Percentiles rank a stretch among this genome's conserved stretches.
Evolutionary conservation across 345 rosid species (phyloP).

Genomic region (Raphanus raphanistrum): DNA sequence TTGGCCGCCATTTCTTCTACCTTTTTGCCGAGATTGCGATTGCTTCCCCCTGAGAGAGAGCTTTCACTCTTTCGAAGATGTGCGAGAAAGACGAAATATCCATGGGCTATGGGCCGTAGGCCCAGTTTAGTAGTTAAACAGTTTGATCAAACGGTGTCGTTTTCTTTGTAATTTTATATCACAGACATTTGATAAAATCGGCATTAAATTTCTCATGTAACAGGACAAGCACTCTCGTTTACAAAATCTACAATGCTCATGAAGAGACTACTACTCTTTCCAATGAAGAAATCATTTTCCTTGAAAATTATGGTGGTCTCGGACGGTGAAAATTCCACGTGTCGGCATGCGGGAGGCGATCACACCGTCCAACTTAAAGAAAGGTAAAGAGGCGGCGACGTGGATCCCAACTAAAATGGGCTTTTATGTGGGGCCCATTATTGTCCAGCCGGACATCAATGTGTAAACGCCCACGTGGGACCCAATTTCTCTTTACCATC

Average conservation of each 20-base stretch:
- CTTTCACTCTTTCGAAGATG: not conserved
- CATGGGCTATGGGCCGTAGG: constrained; percentile 32
- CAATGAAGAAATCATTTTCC: not conserved
- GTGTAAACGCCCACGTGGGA: constrained; percentile 20
- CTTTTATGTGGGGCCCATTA: constrained; percentile 35
- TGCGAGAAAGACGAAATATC: not conserved
- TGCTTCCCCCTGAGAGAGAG: not conserved
- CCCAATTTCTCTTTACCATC: constrained; percentile 14
- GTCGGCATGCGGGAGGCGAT: not conserved
- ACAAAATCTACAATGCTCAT: constrained; percentile 27
- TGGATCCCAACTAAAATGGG: constrained; percentile 36
- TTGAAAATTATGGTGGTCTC: constrained; percentile 6
- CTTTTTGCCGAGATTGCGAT: constrained; percentile 24
- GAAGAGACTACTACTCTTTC: not conserved
- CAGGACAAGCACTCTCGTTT: constrained; percentile 8
- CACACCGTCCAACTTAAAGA: constrained; percentile 35
- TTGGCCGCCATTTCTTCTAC: constrained; percentile 65
- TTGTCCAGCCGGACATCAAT: constrained; percentile 28
- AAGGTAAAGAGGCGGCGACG: constrained; percentile 32
- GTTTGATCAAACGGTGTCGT: not conserved
- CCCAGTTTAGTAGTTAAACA: not conserved
- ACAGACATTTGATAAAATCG: not conserved
- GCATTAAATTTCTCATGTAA: not conserved
- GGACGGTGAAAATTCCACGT: constrained; percentile 30
- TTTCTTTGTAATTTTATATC: not conserved